Conservation (phyloP, 2,329 filamentous ascomycete genomes). For the Phyllosticta citriasiana region DNA sequence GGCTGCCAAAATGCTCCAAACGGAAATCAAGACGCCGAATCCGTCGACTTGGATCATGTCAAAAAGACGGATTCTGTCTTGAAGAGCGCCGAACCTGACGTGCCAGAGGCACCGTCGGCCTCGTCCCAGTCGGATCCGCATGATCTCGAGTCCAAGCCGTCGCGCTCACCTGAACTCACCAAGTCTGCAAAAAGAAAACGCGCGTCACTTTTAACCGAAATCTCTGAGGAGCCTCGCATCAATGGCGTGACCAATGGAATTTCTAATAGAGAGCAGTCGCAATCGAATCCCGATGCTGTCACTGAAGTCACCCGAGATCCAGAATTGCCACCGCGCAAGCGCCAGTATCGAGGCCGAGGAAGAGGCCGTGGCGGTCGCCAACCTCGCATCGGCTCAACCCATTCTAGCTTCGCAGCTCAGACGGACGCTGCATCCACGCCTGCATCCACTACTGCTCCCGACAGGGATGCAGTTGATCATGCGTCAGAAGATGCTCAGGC, state of each 20-base stretch:
- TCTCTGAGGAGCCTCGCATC: neutral
- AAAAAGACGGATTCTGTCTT: neutral
- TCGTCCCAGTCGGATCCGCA: conserved; percentile 6
- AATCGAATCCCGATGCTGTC: neutral
- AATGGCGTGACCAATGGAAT: conserved; percentile 3
- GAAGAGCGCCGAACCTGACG: neutral
- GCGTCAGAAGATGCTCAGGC: conserved; percentile 9
- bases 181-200: conserved; percentile 10
- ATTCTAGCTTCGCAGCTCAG: conserved; percentile 6
- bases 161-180: neutral
- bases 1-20: neutral
- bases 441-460: conserved; percentile 22
- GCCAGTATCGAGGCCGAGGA: conserved; percentile 1
- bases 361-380: conserved; percentile 8
- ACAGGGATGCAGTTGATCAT: conserved; percentile 18
- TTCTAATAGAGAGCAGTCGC: neutral
- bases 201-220: neutral
- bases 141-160: conserved; percentile 5
- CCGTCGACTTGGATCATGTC: conserved; percentile 6
- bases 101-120: conserved; percentile 6
- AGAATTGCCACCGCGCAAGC: conserved; percentile 6
- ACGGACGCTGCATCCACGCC: conserved; percentile 18
- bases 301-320: neutral
- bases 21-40: neutral
- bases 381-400: neutral